phyloP scores from a whole-genome alignment of 371 early-diverging fungal species.

The Mucor ambiguus region DNA sequence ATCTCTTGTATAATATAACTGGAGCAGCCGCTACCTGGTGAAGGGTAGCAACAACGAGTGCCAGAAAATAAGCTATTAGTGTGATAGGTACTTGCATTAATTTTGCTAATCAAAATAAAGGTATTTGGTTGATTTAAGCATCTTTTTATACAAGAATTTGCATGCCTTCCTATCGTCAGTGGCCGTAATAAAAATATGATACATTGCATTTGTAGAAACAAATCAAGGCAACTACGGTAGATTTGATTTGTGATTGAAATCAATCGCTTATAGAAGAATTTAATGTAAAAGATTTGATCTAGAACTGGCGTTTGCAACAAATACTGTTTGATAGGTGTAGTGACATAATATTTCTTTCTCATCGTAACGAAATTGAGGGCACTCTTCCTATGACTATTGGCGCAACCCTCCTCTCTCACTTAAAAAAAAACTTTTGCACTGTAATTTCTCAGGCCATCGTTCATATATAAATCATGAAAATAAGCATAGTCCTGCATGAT shows the following conservation, averaged over 20 bases:
- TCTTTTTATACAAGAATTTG: neutral
- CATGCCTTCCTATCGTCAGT: neutral
- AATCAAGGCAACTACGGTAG: neutral
- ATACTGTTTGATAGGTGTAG: neutral
- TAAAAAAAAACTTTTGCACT: too few relatives aligned
- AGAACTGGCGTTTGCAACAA: neutral
- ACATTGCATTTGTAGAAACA: conserved; percentile 1
- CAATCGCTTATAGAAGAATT: neutral
- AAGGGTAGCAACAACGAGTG: neutral
- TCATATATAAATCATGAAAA: neutral
- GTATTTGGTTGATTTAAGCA: neutral
- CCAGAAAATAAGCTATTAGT: neutral
- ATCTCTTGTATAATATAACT: neutral
- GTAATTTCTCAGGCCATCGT: neutral
- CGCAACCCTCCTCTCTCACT: neutral
- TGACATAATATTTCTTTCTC: neutral
- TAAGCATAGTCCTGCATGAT: neutral
- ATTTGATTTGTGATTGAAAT: neutral
- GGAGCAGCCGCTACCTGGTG: neutral
- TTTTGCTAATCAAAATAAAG: neutral
- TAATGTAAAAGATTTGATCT: neutral
- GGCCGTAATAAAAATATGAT: neutral
- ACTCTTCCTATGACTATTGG: neutral
- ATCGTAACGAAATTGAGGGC: neutral
- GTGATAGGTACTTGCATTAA: neutral